Base-by-base conservation (phyloP, 768 basidiomycete species). In the Termitomyces sp. region DNA sequence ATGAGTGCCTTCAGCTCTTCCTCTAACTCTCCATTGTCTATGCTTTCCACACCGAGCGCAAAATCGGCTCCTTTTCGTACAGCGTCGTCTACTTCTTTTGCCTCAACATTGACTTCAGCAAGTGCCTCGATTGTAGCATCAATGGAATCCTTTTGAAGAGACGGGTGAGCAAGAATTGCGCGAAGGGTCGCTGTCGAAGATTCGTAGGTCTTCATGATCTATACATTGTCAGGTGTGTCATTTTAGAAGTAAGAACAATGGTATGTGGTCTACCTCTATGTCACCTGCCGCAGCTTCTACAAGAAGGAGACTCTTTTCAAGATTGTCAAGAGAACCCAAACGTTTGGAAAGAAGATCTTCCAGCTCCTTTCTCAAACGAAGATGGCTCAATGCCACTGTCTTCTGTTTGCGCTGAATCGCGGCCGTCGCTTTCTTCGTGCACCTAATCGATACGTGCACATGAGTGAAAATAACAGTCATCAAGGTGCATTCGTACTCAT, bases 241-340 rank as follows among this genome's bases (percentile, higher is more conserved):
- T 13, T n/a, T 26, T 47, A 28, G 5, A n/a, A 35, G 14, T 38
- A 4, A 36, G 38, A 9, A 32, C 38, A 23, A 36, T 14, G 13
- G 6, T 26, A 55, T n/a, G 41, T 43, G 6, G 68, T 75, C 46
- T 68, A 95, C 95, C 78, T 93, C 88, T 12, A 95, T 79, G 71
- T 98, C 91, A 3, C 88, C 88, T 32, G 91, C 91, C n/a, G 95
- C 91, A 3, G 86, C 82, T 72, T 98, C 93, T 5, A 98, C 92
- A 48, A 84, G 82, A 48, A 92, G 75, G 40, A 97, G 71, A 0
- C 94, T 93, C 13, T 83, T 77, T 63, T 90, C 86, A 8, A 98
- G 75, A 40, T 85, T 90, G 58, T 85, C 82, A 5, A 93, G 75
- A 1, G 93, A 87, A 10, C 78, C 82, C 3, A 95, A 70, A 13